Evolutionary conservation across 2,329 filamentous ascomycete genomes (phyloP), one percentile per base, ranked within the genome.

Genomic region (Colletotrichum lupini): DNA sequence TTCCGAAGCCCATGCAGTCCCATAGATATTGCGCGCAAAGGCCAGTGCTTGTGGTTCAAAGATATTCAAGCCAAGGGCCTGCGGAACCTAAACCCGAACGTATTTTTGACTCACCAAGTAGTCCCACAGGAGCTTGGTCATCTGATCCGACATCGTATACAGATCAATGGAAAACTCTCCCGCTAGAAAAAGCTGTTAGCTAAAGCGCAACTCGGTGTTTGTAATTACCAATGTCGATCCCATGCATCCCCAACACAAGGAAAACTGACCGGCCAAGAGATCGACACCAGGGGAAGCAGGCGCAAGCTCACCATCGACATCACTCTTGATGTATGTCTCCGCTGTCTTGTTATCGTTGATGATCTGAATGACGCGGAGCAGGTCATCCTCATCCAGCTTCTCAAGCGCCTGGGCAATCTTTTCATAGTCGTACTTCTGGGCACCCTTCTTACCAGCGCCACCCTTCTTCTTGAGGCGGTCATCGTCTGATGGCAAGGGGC

Each of bases 131-230:
- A 95, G 95, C 83, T 97, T 97, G 81, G 97, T 93, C 49, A 98
- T 88, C 32, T 87, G 85, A 76, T 98, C 97, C 1, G 97, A 95
- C 76, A 99, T 91, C n/a, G 97, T 98, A 85, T 98, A 98, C 72
- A 99, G 89, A 80, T 99, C 97, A 77, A 99, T 96, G 74, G 98
- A 97, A 86, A 99, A 99, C 85, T 99, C 97, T 80, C 97, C 97
- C 80, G 95, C 95, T 89, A 83, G 78, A 79, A 9, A n/a, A 26
- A 9, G 11, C 37, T 28, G 75, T 73, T 68, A 83, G 80, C 79
- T 80, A 67, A 74, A 78, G 77, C 79, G 83, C 79, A 16, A 11
- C 9, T n/a, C 14, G 16, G 12, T 30, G 8, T 26, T 14, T 42
- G 8, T 63, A 9, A 9, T 57, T 42, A 30, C 62, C 37, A 30